A percentile compares a stretch with the other conserved stretches of the same genome.
phyloP scores from a whole-genome alignment of 75 land plant genomes.

The Adiantum capillusveneris region DNA sequence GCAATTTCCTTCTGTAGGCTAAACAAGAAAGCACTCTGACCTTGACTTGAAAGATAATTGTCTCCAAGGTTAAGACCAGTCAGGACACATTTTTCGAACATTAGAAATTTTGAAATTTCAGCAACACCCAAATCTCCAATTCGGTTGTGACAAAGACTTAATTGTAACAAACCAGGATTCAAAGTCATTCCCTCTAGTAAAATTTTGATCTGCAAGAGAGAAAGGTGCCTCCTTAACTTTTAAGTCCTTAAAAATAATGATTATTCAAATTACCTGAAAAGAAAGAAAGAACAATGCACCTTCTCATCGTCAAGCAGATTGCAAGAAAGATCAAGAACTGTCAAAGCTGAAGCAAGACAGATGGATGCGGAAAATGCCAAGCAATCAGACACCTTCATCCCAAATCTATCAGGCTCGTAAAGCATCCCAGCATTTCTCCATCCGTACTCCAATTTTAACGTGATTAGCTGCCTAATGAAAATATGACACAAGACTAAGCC shows the following conservation, averaged over 20 bases:
- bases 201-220: constrained; percentile 8
- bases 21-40: constrained; percentile 10
- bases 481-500: too few species aligned
- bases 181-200: constrained; percentile 18
- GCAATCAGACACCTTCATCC: constrained; percentile 33
- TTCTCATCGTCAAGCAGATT: constrained; percentile 21
- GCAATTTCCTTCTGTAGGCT: too few species aligned
- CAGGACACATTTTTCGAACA: constrained; percentile 15
- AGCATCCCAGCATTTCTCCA: constrained; percentile 19
- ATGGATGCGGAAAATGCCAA: constrained; percentile 19
- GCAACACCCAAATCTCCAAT: constrained; percentile 25
- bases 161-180: constrained; percentile 21
- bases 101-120: constrained; percentile 10
- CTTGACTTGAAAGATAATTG: constrained; percentile 14
- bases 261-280: not conserved
- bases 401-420: constrained; percentile 22
- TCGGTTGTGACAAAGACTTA: constrained; percentile 30
- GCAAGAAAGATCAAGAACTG: constrained; percentile 26
- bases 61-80: constrained; percentile 24
- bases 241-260: not conserved
- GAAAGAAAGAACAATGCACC: too few species aligned
- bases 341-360: constrained; percentile 10
- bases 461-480: constrained; percentile 9
- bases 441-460: constrained; percentile 32
- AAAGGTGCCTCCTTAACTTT: not conserved